Conservation (phyloP, 352 stramenopile species). For the Pythium monospermum region DNA sequence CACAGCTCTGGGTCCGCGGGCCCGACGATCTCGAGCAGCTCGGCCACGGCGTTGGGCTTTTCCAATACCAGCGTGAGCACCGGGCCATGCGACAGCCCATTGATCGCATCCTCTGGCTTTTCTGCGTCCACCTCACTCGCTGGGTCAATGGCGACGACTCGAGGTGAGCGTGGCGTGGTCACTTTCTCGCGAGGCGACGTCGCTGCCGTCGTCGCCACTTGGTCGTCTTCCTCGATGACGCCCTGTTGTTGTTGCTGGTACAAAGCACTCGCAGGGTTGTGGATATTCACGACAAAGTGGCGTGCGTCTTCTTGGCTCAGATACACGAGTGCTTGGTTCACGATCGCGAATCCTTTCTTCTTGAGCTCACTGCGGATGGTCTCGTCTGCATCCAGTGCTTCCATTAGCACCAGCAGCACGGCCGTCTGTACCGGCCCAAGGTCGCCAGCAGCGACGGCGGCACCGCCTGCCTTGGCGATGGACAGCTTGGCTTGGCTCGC, state of each 20-base stretch:
- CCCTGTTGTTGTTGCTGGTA: too few relatives aligned
- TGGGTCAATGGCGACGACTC: not conserved
- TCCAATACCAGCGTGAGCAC: conserved; percentile 40
- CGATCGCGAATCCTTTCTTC: conserved; percentile 36
- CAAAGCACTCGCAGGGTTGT: conserved; percentile 27
- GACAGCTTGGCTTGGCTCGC: too few relatives aligned
- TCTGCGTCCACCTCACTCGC: too few relatives aligned
- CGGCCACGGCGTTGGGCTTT: conserved; percentile 38
- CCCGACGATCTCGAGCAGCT: conserved; percentile 53
- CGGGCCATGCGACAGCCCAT: conserved; percentile 27
- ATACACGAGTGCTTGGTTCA: conserved; percentile 39
- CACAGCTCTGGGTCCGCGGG: conserved; percentile 25
- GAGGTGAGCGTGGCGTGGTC: conserved; percentile 1
- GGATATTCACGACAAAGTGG: conserved; percentile 35
- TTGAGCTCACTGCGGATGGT: conserved; percentile 44
- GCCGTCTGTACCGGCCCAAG: conserved; percentile 23
- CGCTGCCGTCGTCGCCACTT: too few relatives aligned
- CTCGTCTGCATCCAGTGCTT: conserved; percentile 51
- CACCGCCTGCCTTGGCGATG: conserved; percentile 4
- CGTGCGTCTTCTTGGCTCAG: conserved; percentile 32
- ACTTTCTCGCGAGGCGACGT: not conserved
- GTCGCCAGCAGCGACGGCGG: not conserved
- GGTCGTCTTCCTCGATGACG: too few relatives aligned
- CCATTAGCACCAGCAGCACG: conserved; percentile 53
- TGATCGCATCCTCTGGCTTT: conserved; percentile 27